phyloP scores from a whole-genome alignment of 2,329 filamentous ascomycete species.

The Fusarium sp. region DNA sequence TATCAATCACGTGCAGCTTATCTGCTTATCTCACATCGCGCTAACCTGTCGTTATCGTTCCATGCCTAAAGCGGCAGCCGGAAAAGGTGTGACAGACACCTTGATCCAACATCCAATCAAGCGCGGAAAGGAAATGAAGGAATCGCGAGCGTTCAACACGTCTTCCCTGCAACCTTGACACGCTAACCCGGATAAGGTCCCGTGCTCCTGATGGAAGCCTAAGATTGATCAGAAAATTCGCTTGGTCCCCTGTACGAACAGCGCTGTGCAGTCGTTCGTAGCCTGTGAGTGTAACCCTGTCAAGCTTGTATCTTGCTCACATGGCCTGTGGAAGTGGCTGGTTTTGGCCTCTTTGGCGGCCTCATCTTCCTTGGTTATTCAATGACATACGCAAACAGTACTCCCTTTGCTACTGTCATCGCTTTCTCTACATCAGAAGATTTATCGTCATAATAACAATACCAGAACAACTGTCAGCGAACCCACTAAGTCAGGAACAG shows the following conservation, averaged over 20 bases:
- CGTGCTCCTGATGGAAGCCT: conserved; percentile 18
- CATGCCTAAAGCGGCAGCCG: conserved; percentile 8
- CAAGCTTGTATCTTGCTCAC: conserved; percentile 25
- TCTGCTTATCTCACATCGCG: background rate
- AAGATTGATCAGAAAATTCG: conserved; percentile 17
- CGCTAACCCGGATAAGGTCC: conserved; percentile 23
- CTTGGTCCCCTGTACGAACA: conserved; percentile 30
- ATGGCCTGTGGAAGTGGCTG: conserved; percentile 31
- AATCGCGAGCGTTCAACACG: conserved; percentile 33
- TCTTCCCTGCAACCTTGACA: conserved; percentile 35
- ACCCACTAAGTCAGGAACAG: conserved; percentile 38
- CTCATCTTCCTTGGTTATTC: conserved; percentile 26
- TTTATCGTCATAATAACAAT: conserved; percentile 1
- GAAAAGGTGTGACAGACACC: conserved; percentile 29
- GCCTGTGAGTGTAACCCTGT: conserved; percentile 18
- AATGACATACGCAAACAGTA: background rate
- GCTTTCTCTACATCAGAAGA: background rate
- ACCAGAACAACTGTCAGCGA: conserved; percentile 13
- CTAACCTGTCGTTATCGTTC: conserved; percentile 38
- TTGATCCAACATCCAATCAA: conserved; percentile 34
- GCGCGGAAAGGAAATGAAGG: conserved; percentile 28
- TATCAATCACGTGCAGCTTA: conserved; percentile 13
- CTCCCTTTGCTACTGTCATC: conserved; percentile 2
- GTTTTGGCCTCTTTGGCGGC: conserved; percentile 20
- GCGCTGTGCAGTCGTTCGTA: conserved; percentile 22